Conservation (phyloP, 2,329 filamentous ascomycete genomes). For the Akanthomyces muscarius region DNA sequence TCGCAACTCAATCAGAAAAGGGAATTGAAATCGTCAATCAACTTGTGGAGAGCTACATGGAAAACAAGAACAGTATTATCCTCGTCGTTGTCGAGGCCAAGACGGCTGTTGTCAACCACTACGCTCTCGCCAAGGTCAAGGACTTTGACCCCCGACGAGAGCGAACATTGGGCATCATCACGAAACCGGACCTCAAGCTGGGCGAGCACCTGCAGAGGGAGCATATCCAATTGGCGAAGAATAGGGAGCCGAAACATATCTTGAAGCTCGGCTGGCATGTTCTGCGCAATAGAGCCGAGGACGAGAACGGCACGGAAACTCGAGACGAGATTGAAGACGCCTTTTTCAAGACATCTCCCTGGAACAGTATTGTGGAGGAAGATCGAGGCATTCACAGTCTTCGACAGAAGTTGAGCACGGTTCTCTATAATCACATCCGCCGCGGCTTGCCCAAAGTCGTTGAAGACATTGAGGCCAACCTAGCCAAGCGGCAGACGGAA, state of each 20-base stretch:
- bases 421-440: too few species aligned
- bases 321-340: neutral
- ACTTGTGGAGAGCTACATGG: conserved; percentile 2
- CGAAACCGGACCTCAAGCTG: neutral
- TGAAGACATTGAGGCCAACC: too few species aligned
- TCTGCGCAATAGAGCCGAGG: conserved; percentile 1
- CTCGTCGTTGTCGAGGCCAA: conserved; percentile 3
- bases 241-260: conserved; percentile 1
- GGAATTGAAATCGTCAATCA: conserved; percentile 1
- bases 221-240: neutral
- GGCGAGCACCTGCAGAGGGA: too few species aligned
- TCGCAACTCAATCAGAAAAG: neutral
- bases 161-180: neutral
- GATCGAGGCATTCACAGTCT: too few species aligned
- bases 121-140: conserved; percentile 3
- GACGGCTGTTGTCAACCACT: neutral
- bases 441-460: too few species aligned
- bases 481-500: too few species aligned
- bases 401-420: too few species aligned
- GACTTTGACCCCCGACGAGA: neutral
- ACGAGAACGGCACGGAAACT: neutral
- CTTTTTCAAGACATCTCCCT: too few species aligned
- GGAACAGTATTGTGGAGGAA: too few species aligned
- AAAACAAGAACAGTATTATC: neutral
- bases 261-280: conserved; percentile 2